Evolutionary conservation across 2,329 filamentous ascomycete genomes (phyloP).

Genomic region (Fusarium zealandicum): DNA sequence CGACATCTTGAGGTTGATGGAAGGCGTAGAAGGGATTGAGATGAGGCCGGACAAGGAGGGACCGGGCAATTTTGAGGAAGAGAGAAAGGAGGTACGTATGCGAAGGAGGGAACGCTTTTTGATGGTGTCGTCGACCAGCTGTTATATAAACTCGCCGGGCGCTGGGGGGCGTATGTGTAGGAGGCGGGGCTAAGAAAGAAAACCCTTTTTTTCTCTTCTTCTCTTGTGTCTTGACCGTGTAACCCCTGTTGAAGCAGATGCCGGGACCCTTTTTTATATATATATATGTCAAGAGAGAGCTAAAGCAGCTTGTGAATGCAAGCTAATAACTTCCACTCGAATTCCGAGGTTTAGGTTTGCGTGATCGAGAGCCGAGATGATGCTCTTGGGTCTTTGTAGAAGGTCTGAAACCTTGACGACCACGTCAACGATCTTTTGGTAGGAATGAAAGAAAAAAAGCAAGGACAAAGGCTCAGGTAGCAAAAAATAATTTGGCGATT

Average conservation of each 20-base stretch:
- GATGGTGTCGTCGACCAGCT: constrained; percentile 12
- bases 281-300: constrained; percentile 30
- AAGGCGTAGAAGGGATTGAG: not conserved
- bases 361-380: constrained; percentile 34
- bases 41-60: not conserved
- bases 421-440: constrained; percentile 32
- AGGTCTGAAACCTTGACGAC: constrained; percentile 30
- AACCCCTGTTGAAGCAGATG: not conserved
- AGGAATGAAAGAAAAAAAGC: constrained; percentile 1
- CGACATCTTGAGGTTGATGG: constrained; percentile 29
- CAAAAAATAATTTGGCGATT: constrained; percentile 26
- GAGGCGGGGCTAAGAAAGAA: constrained; percentile 25
- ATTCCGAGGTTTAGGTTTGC: constrained; percentile 16
- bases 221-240: not conserved
- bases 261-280: constrained; percentile 32
- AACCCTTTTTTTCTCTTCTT: constrained; percentile 14
- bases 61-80: not conserved
- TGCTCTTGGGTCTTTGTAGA: constrained; percentile 14
- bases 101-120: constrained; percentile 1
- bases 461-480: constrained; percentile 3
- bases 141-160: constrained; percentile 25
- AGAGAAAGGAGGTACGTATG: not conserved
- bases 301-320: constrained; percentile 26
- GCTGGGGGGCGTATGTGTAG: constrained; percentile 21
- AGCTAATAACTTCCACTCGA: constrained; percentile 23